A percentile compares a stretch with the other conserved stretches of the same genome.
Evolutionary conservation across 257 asterid genomes (phyloP).

Genomic region (Solanum boliviense): DNA sequence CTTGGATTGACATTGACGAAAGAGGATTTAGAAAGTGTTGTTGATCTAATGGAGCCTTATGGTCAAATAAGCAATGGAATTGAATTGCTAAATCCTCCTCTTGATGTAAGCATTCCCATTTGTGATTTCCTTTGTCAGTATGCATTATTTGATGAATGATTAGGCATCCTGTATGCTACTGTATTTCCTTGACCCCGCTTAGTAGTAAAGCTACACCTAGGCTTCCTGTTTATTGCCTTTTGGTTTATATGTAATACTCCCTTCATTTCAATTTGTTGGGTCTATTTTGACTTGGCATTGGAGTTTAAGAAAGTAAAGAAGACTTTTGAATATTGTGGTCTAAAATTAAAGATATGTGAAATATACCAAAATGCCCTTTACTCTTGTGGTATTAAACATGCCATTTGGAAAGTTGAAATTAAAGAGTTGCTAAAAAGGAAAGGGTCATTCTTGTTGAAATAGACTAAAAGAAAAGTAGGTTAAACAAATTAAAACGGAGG

Average conservation of each 20-base stretch:
- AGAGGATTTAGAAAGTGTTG: conserved; percentile 86
- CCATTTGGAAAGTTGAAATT: not conserved
- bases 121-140: not conserved
- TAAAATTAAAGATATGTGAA: not conserved
- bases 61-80: conserved; percentile 79
- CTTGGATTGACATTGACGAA: conserved; percentile 73
- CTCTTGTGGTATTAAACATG: not conserved
- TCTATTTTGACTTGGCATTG: not conserved
- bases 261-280: not conserved
- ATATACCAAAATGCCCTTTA: not conserved
- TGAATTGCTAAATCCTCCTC: conserved; percentile 75
- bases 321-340: not conserved
- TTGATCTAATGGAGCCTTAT: conserved; percentile 93
- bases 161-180: not conserved
- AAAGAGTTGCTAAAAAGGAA: not conserved
- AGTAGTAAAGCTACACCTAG: not conserved
- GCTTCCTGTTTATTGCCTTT: not conserved
- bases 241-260: not conserved
- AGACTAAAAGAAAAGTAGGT: not conserved
- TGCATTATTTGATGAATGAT: not conserved
- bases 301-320: not conserved
- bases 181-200: not conserved
- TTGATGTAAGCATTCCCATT: conserved; percentile 49
- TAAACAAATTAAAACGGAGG: not conserved
- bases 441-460: not conserved